Percentiles rank a stretch among this genome's conserved stretches.
These are phyloP conservation scores for Exophiala mesophila DNA, from an alignment of 2,329 filamentous ascomycete species.

Conservation along the genomic window DNA sequence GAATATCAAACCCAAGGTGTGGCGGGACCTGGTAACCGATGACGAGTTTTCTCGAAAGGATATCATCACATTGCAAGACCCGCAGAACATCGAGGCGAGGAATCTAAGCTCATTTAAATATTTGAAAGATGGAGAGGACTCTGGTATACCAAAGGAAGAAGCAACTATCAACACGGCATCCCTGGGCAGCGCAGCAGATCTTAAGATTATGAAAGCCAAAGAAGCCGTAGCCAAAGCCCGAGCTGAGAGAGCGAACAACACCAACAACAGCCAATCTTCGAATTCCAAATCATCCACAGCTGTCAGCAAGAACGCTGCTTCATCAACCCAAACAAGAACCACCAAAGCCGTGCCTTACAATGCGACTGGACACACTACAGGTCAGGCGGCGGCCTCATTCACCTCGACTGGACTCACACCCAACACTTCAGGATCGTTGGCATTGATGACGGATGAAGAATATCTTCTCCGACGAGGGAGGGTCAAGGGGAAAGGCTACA, in stretches of 20 bases:
- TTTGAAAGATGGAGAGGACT: constrained; percentile 69
- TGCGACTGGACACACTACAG: constrained; percentile 84
- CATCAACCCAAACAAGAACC: constrained; percentile 12
- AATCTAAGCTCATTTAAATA: constrained; percentile 87
- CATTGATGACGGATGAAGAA: constrained; percentile 85
- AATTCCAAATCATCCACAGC: constrained; percentile 11
- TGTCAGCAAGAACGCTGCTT: constrained; percentile 23
- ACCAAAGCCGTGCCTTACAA: constrained; percentile 60
- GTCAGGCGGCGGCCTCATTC: constrained; percentile 85
- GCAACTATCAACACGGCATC: constrained; percentile 74
- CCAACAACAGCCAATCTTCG: constrained; percentile 4
- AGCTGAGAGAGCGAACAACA: constrained; percentile 55
- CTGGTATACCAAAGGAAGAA: constrained; percentile 64
- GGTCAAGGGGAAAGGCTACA: constrained; percentile 87
- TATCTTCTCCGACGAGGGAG: constrained; percentile 91
- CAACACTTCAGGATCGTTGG: constrained; percentile 80
- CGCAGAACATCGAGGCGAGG: constrained; percentile 76
- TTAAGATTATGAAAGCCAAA: constrained; percentile 83
- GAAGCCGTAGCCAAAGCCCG: constrained; percentile 90
- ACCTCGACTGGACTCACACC: constrained; percentile 92
- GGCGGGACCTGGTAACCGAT: constrained; percentile 85
- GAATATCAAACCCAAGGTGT: constrained; percentile 96
- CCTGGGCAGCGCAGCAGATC: constrained; percentile 61
- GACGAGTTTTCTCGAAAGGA: constrained; percentile 81
- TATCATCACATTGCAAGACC: constrained; percentile 94